Conservation (phyloP, 805 yeast species). For the Candida easanensis region DNA sequence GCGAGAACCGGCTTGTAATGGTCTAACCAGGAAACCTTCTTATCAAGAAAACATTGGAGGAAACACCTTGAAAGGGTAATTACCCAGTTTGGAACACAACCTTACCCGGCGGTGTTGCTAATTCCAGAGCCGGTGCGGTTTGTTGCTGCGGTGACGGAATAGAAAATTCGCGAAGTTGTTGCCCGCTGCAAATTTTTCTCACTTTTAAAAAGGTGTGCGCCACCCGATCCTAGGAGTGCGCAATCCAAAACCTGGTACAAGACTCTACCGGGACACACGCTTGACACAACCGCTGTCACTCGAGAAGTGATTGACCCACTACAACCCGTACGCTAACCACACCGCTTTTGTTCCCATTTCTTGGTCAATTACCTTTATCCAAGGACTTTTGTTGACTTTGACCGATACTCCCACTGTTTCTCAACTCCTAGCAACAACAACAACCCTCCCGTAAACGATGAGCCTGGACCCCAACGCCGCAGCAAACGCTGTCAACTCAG, state of each 20-base stretch:
- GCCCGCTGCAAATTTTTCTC: constrained; percentile 12
- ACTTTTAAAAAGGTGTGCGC: constrained; percentile 11
- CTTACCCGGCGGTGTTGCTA: constrained; percentile 2
- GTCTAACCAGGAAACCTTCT: too few relatives aligned
- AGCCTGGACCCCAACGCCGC: constrained; percentile 18
- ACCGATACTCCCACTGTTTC: too few relatives aligned
- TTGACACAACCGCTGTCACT: constrained; percentile 8
- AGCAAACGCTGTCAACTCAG: constrained; percentile 12
- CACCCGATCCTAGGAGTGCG: constrained; percentile 12
- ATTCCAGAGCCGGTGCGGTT: not conserved
- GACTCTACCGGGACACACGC: constrained; percentile 12
- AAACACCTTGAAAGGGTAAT: not conserved
- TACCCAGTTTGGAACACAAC: not conserved
- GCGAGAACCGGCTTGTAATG: too few relatives aligned
- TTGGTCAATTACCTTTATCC: not conserved
- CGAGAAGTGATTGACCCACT: not conserved
- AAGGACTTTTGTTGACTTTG: too few relatives aligned
- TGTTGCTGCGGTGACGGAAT: not conserved
- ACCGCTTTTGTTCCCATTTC: not conserved
- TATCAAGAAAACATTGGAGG: too few relatives aligned
- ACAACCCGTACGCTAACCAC: too few relatives aligned
- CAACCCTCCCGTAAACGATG: constrained; percentile 5
- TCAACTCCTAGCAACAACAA: too few relatives aligned
- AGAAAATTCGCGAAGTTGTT: constrained; percentile 4
- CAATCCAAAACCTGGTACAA: constrained; percentile 7